These are phyloP conservation scores for Psidium friedrichsthalianum DNA, from an alignment of 345 rosid species.

Conservation along the genomic window DNA sequence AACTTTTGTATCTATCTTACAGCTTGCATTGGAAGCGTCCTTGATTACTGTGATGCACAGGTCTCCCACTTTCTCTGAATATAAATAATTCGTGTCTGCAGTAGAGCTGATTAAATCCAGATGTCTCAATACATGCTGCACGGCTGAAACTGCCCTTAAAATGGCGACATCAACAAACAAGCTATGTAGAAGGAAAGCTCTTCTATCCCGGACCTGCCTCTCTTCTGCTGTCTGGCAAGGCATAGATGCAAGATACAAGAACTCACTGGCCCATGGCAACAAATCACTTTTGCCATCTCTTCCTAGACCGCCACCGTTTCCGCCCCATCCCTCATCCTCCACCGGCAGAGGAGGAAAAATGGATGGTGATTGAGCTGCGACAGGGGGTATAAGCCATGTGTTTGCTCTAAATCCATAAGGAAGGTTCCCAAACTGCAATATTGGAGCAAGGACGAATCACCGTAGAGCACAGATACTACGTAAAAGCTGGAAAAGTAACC, in stretches of 20 bases:
- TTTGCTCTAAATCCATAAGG: constrained; percentile 97
- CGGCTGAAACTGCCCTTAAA: constrained; percentile 71
- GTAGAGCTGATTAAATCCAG: constrained; percentile 14
- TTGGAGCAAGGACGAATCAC: neutral
- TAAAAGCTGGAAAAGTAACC: neutral
- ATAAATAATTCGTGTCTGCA: constrained; percentile 20
- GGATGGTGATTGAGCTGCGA: constrained; percentile 64
- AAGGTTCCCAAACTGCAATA: constrained; percentile 88
- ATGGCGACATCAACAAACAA: constrained; percentile 81
- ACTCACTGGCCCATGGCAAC: constrained; percentile 81
- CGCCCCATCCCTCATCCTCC: constrained; percentile 93
- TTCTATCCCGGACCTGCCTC: constrained; percentile 91
- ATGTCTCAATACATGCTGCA: constrained; percentile 44
- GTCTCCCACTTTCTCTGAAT: constrained; percentile 63
- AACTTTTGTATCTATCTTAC: constrained; percentile 81
- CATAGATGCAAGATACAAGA: constrained; percentile 69
- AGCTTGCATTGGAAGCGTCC: constrained; percentile 68
- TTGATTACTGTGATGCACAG: constrained; percentile 45
- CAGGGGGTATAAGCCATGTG: constrained; percentile 90
- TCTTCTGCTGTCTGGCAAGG: constrained; percentile 87
- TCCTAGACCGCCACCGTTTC: constrained; percentile 91
- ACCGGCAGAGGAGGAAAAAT: constrained; percentile 62
- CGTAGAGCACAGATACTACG: neutral
- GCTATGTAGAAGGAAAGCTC: constrained; percentile 92
- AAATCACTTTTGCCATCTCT: constrained; percentile 65